Evolutionary conservation across 1,284 basidiomycete species (phyloP), one percentile per base, ranked within the genome.

Genomic region (Malassezia obtusa): DNA sequence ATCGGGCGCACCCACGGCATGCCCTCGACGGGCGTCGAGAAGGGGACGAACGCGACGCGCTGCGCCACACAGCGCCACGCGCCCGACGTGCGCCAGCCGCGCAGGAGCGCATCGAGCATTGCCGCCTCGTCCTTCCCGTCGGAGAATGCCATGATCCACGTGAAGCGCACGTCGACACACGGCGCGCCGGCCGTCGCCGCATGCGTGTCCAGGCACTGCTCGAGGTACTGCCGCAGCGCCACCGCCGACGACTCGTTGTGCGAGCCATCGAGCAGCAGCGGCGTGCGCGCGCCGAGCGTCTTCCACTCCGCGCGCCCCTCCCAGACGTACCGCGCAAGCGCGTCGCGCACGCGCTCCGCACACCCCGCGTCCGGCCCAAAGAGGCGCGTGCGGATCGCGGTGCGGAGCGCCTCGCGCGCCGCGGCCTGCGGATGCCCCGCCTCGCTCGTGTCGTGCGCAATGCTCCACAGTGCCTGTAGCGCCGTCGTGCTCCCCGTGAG

Each of bases 211-310:
- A 69, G 30, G 46, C 62, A 69, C 12, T 25, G 19, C 19, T 80
- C 77, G 52, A 96, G 76, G 72, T 90, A 96, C 5, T 77, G 70
- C 1, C 83, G 78, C 8, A 99, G 80, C 0, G 82, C 82, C 17
- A 73, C 61, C 0, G 89, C 81, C 0, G 89, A 90, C 5, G 86
- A 83, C n/a, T 83, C 77, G 68, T 99, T 99, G 73, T 99, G 94
- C 0, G 94, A 92, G 3, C 94, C 94, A 68, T 99, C 94, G 2
- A 85, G 84, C 7, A 98, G 79, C 37, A 62, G 46, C 32, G 45
- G 45, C 49, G 32, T 49, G 77, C 67, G 3, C 17, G 44, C 11
- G 12, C 31, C 28, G 7, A 65, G 83, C 78, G 75, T 81, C 9
- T 77, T 47, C 78, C 79, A 95, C 0, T 85, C 85, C 15, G 95